A percentile compares a stretch with the other conserved stretches of the same genome.
These are phyloP conservation scores for Boletales sp. DNA, from an alignment of 768 basidiomycete species.

Conservation along the genomic window DNA sequence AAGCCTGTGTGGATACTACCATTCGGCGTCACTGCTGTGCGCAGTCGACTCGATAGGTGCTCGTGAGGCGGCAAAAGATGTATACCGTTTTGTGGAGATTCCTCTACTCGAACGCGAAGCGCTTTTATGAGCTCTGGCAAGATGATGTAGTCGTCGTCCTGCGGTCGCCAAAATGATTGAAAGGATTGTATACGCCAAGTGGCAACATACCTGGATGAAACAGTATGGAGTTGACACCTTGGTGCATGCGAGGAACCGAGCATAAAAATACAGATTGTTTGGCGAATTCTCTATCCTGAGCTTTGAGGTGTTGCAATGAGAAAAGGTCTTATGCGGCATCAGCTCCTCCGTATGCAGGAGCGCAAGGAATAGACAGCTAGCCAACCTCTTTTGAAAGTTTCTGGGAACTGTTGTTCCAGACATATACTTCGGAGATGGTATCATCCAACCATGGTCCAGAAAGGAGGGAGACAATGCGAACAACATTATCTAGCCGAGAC, in stretches of 20 bases:
- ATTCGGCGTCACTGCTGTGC: slow-evolving; percentile 36
- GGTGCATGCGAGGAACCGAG: slow-evolving; percentile 56
- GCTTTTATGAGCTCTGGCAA: slow-evolving; percentile 52
- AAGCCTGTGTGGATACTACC: slow-evolving; percentile 48
- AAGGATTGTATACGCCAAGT: neutral
- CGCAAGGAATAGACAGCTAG: neutral
- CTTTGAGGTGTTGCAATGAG: slow-evolving; percentile 40
- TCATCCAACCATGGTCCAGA: slow-evolving; percentile 45
- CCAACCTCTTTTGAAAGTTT: slow-evolving; percentile 42
- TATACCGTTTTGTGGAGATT: slow-evolving; percentile 31
- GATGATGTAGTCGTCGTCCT: slow-evolving; percentile 72
- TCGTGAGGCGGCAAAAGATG: slow-evolving; percentile 62
- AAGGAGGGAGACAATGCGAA: slow-evolving; percentile 48
- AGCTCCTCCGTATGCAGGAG: neutral
- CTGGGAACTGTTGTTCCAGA: slow-evolving; percentile 63
- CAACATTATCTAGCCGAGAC: slow-evolving; percentile 61
- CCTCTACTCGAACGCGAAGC: slow-evolving; percentile 40
- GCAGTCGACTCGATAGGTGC: slow-evolving; percentile 50
- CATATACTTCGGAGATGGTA: slow-evolving; percentile 44
- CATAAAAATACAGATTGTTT: slow-evolving; percentile 57
- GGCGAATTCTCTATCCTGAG: slow-evolving; percentile 56
- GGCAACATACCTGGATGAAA: slow-evolving; percentile 52
- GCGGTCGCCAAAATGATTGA: slow-evolving; percentile 1
- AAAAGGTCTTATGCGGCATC: slow-evolving; percentile 37
- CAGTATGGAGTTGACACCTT: slow-evolving; percentile 50